Evolutionary conservation across 257 asterid species (phyloP).

Genomic region (Jaltomata sinuosa): DNA sequence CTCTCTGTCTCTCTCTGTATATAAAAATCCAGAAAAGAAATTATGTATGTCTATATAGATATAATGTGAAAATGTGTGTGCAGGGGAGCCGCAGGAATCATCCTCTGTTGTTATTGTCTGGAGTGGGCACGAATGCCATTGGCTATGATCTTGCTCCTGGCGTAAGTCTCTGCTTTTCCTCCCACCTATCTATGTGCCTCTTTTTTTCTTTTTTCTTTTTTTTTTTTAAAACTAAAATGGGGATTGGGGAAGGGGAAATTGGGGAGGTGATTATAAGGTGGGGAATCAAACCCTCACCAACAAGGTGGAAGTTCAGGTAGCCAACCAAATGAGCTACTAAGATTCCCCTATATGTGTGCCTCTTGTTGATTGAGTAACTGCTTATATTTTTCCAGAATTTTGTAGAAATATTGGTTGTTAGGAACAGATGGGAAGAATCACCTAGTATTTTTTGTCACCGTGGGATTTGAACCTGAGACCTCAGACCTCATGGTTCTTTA

Average conservation of each 20-base stretch:
- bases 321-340: too few relatives aligned
- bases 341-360: not conserved
- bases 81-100: slow-evolving; percentile 41
- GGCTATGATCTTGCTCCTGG: slow-evolving; percentile 94
- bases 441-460: too few relatives aligned
- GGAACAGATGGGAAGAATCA: too few relatives aligned
- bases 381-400: not conserved
- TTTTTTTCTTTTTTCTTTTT: too few relatives aligned
- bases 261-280: too few relatives aligned
- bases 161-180: slow-evolving; percentile 24
- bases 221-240: too few relatives aligned
- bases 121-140: slow-evolving; percentile 94
- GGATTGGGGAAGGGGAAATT: too few relatives aligned
- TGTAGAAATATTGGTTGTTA: not conserved
- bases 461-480: too few relatives aligned
- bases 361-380: not conserved
- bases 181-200: not conserved
- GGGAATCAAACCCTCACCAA: too few relatives aligned
- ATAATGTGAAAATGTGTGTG: not conserved
- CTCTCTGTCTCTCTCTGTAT: not conserved
- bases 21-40: not conserved
- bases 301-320: too few relatives aligned
- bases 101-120: slow-evolving; percentile 87
- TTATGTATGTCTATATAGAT: not conserved
- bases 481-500: too few relatives aligned